These are phyloP conservation scores for Macaranga tanarius DNA, from an alignment of 441 rosid species.

Conservation along the genomic window DNA sequence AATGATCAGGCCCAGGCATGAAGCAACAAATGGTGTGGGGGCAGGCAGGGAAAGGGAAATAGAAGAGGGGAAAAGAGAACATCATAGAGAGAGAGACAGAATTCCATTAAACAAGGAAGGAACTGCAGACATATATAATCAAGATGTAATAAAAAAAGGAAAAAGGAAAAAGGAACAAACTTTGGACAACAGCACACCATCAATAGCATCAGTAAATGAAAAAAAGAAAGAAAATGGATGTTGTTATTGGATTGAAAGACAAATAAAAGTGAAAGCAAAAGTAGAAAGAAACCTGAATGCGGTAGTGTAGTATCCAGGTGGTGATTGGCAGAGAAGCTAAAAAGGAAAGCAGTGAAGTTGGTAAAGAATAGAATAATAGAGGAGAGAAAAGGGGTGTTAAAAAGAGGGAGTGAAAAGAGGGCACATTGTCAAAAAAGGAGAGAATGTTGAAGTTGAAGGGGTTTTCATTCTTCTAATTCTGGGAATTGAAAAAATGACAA, in stretches of 20 bases:
- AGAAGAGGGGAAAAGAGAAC: slow-evolving; percentile 1
- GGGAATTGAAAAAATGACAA: too few species aligned
- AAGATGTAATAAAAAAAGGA: too few species aligned
- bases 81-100: not conserved
- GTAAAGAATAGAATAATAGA: not conserved
- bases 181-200: not conserved
- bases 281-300: slow-evolving; percentile 14
- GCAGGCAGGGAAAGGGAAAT: slow-evolving; percentile 12
- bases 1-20: not conserved
- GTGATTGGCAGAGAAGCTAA: not conserved
- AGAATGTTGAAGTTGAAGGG: slow-evolving; percentile 20
- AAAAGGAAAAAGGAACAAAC: not conserved
- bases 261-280: not conserved
- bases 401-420: slow-evolving; percentile 18
- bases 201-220: not conserved
- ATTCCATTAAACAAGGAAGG: not conserved
- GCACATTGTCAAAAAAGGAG: slow-evolving; percentile 30
- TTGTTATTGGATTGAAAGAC: too few species aligned
- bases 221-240: not conserved
- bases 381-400: not conserved
- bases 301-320: not conserved
- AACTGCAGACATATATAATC: not conserved
- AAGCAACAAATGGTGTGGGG: not conserved
- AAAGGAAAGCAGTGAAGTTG: not conserved
- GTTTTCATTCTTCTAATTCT: too few species aligned